A percentile compares a stretch with the other conserved stretches of the same genome.
These are phyloP conservation scores for Cyberlindnera mycetangii DNA, from an alignment of 805 yeast species.

Conservation along the genomic window DNA sequence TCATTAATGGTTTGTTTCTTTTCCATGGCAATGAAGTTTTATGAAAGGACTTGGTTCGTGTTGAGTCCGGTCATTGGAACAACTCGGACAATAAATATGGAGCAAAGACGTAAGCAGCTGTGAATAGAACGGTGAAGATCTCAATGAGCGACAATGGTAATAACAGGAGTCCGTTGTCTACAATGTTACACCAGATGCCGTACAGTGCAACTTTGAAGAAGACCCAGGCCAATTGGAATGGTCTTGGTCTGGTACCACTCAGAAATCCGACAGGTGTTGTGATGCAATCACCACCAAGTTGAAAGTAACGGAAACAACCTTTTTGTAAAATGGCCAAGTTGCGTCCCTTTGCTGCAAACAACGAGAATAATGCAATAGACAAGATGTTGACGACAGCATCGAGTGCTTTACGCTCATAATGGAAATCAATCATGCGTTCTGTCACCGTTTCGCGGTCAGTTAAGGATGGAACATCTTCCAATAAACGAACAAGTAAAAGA, in stretches of 20 bases:
- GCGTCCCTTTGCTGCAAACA: conserved; percentile 81
- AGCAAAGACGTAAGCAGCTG: conserved; percentile 76
- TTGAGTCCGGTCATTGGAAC: conserved; percentile 14
- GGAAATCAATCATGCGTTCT: conserved; percentile 62
- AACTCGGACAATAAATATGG: conserved; percentile 54
- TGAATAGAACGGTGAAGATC: conserved; percentile 60
- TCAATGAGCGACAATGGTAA: conserved; percentile 72
- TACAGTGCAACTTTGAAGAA: conserved; percentile 90
- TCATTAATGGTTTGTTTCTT: no score
- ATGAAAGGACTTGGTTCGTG: no score
- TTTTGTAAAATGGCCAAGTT: conserved; percentile 67
- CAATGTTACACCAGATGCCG: conserved; percentile 67
- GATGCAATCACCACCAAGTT: conserved; percentile 78
- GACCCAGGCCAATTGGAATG: conserved; percentile 72
- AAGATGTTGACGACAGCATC: conserved; percentile 87
- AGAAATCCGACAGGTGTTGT: conserved; percentile 78
- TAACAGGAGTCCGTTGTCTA: conserved; percentile 58
- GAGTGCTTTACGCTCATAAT: conserved; percentile 69
- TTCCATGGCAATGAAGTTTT: no score
- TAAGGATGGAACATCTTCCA: conserved; percentile 53
- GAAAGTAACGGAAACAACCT: conserved; percentile 88
- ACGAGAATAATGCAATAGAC: conserved; percentile 83
- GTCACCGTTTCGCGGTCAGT: conserved; percentile 54
- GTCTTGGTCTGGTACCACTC: conserved; percentile 77
- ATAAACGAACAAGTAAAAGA: conserved; percentile 58